These are phyloP conservation scores for Diatrype stigma DNA, from an alignment of 2,329 filamentous ascomycete genomes.

Conservation along the genomic window DNA sequence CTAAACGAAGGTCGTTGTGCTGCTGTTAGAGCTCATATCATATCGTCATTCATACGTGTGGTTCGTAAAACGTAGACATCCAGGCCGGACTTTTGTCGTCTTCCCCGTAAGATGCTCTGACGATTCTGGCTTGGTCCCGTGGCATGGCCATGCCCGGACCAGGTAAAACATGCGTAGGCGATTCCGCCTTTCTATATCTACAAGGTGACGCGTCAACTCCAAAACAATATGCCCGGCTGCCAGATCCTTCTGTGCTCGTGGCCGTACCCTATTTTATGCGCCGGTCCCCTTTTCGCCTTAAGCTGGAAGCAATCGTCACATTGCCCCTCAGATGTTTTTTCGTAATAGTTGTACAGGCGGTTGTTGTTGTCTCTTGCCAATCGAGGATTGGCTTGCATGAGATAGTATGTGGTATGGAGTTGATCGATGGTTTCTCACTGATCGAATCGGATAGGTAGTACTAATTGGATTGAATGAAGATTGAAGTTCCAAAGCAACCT, in stretches of 20 bases:
- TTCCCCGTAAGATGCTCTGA: slow-evolving; percentile 8
- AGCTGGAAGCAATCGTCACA: not conserved
- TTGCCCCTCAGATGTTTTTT: not conserved
- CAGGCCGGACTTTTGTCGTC: slow-evolving; percentile 5
- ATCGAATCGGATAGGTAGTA: slow-evolving; percentile 1
- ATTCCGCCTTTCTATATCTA: slow-evolving; percentile 17
- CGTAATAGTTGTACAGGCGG: slow-evolving; percentile 1
- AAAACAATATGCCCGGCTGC: not conserved
- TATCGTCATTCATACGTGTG: slow-evolving; percentile 30
- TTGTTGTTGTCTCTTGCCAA: not conserved
- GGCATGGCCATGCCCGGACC: slow-evolving; percentile 1
- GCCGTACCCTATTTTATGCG: not conserved
- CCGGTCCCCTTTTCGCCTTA: slow-evolving; percentile 1
- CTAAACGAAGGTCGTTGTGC: not conserved
- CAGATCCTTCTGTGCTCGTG: slow-evolving; percentile 3
- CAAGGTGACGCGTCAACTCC: slow-evolving; percentile 10
- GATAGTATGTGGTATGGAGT: slow-evolving; percentile 2
- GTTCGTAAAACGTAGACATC: slow-evolving; percentile 24
- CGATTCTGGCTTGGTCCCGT: slow-evolving; percentile 4
- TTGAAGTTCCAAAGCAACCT: slow-evolving; percentile 1
- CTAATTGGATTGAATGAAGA: slow-evolving; percentile 2
- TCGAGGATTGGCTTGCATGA: slow-evolving; percentile 2
- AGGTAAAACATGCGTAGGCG: slow-evolving; percentile 5
- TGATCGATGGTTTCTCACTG: slow-evolving; percentile 3
- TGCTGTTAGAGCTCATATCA: slow-evolving; percentile 18